A percentile compares a stretch with the other conserved stretches of the same genome.
phyloP scores from a whole-genome alignment of 805 yeast genomes.

The Ogataea paraovalis region DNA sequence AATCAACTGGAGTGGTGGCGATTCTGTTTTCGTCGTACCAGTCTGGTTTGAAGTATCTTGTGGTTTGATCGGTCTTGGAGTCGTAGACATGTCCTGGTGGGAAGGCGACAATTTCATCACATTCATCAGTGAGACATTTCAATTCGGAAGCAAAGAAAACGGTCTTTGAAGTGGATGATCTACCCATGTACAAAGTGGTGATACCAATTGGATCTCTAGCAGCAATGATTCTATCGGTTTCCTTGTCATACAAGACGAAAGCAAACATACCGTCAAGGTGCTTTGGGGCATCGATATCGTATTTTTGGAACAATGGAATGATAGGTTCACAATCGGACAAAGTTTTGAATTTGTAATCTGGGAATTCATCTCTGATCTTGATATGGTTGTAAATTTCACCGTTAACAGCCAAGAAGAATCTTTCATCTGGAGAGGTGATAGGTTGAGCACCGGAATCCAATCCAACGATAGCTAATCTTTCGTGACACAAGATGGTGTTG shows the following conservation, averaged over 20 bases:
- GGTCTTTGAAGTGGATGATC: slow-evolving; percentile 68
- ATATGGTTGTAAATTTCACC: slow-evolving; percentile 99
- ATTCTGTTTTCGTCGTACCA: slow-evolving; percentile 88
- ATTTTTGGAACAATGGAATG: slow-evolving; percentile 85
- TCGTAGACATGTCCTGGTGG: slow-evolving; percentile 99
- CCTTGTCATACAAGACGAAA: slow-evolving; percentile 82
- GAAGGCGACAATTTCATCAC: slow-evolving; percentile 90
- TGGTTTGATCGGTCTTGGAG: slow-evolving; percentile 78
- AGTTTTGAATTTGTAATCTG: slow-evolving; percentile 75
- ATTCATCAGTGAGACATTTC: slow-evolving; percentile 89
- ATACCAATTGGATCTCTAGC: slow-evolving; percentile 99
- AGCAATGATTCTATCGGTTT: slow-evolving; percentile 83
- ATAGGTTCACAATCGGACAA: slow-evolving; percentile 96
- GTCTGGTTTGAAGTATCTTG: slow-evolving; percentile 85
- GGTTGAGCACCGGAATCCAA: slow-evolving; percentile 99
- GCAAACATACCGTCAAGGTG: slow-evolving; percentile 98
- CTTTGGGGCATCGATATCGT: slow-evolving; percentile 87
- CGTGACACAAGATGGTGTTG: slow-evolving; percentile 84
- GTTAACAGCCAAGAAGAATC: slow-evolving; percentile 78
- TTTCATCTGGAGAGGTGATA: slow-evolving; percentile 72
- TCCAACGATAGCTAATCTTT: slow-evolving; percentile 96
- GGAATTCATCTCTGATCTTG: slow-evolving; percentile 70
- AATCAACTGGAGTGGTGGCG: slow-evolving; percentile 77
- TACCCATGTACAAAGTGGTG: slow-evolving; percentile 94
- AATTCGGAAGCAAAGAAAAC: slow-evolving; percentile 91